Evolutionary conservation across 805 yeast species (phyloP).

Genomic region (Sugiyamaella chiloensis): DNA sequence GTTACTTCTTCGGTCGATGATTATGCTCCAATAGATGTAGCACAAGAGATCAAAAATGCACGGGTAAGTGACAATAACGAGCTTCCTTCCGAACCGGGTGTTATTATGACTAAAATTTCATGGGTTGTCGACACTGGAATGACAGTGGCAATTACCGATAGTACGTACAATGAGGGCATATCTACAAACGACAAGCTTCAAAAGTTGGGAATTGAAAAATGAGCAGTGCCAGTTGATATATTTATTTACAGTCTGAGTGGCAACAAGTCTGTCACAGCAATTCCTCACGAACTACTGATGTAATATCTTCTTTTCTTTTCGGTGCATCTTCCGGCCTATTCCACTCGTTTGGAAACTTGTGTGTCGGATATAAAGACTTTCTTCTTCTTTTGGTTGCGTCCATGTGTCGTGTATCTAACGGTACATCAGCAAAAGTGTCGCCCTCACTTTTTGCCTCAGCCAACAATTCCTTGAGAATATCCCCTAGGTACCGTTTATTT

Average conservation of each 20-base stretch:
- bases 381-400: slow-evolving; percentile 44
- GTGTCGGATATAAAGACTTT: slow-evolving; percentile 37
- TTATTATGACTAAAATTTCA: slow-evolving; percentile 24
- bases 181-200: neutral
- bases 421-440: slow-evolving; percentile 70
- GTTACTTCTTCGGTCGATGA: slow-evolving; percentile 26
- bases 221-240: neutral
- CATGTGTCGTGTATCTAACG: slow-evolving; percentile 74
- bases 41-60: slow-evolving; percentile 19
- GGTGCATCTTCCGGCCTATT: slow-evolving; percentile 70
- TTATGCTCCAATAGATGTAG: slow-evolving; percentile 22
- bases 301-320: slow-evolving; percentile 34
- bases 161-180: neutral
- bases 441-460: slow-evolving; percentile 59
- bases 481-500: slow-evolving; percentile 72
- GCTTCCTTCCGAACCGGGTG: slow-evolving; percentile 24
- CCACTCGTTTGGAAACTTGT: slow-evolving; percentile 79
- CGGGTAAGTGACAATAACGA: slow-evolving; percentile 15
- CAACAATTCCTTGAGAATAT: slow-evolving; percentile 58
- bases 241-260: slow-evolving; percentile 3
- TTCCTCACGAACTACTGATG: slow-evolving; percentile 7
- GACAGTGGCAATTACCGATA: neutral
- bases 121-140: slow-evolving; percentile 29
- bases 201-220: no score
- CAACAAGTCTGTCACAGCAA: no score